Evolutionary conservation across 495 filamentous ascomycete genomes (phyloP), one percentile per base, ranked within the genome.

Genomic region (Aspergillus leporis): DNA sequence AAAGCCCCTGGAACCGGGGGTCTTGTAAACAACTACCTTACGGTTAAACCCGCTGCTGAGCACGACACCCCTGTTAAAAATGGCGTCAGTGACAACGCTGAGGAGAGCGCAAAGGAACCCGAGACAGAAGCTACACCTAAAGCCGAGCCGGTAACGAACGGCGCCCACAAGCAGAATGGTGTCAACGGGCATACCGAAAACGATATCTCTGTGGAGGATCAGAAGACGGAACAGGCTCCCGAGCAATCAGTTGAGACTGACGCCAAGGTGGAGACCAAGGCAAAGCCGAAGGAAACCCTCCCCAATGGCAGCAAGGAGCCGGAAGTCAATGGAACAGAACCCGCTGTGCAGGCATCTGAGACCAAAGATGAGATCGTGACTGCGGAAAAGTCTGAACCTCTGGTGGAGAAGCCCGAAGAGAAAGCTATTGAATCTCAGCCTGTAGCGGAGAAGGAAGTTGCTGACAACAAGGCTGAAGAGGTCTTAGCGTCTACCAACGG

Each of bases 11-110:
- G 56, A 5, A 58, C 61, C 21, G 56, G 56, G 16, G 64, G 55
- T n/a, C 56, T 61, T 10, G 47, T 60, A 25, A 60, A 45, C 48
- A 66, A 60, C 49, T 31, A 55, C 18, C 59, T 66, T 51, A 30
- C 43, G 43, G 61, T 64, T 21, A 63, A 59, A 22, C 23, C 61
- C 13, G 38, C 56, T 41, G 30, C 45, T 18, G 25, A 28, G 14
- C 30, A 52, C 19, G 43, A 56, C 10, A 45, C 51, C 16, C 47
- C 55, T n/a, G 55, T 58, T 28, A 30, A 63, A 32, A 50, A 55
- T 41, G 36, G 52, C 2, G 48, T 55, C 9, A 48, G 47, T 48
- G 56, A 61, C 19, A 56, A 65, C 46, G 57, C 38, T n/a, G 53
- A 59, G 22, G 49, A 58, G 32, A 40, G 25, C 8, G 22, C 36